A percentile compares a stretch with the other conserved stretches of the same genome.
phyloP scores from a whole-genome alignment of 2,329 filamentous ascomycete species.

The Talaromyces sp. region DNA sequence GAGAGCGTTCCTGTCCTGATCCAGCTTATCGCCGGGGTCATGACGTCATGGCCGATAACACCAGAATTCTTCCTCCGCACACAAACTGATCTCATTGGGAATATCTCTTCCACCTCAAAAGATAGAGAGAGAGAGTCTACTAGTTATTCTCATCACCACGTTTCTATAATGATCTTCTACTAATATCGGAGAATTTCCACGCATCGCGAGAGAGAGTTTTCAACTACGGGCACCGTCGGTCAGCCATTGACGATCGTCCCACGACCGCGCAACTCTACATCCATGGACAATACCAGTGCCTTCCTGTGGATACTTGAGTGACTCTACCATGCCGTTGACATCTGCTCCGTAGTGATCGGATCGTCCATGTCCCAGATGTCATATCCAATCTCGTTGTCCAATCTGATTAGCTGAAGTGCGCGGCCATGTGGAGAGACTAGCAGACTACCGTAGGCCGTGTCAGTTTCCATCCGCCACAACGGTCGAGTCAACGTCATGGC shows the following conservation, averaged over 20 bases:
- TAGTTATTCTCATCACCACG: not conserved
- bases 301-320: not conserved
- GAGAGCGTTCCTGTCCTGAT: not conserved
- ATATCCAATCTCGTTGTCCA: not conserved
- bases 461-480: not conserved
- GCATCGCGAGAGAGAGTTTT: not conserved
- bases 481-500: slow-evolving; percentile 10
- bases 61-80: too few species aligned
- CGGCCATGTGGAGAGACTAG: not conserved
- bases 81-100: not conserved
- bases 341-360: not conserved
- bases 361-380: not conserved
- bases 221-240: not conserved
- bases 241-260: not conserved
- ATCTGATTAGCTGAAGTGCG: not conserved
- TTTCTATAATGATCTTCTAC: not conserved
- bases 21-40: not conserved
- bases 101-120: not conserved
- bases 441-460: not conserved
- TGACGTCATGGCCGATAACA: slow-evolving; percentile 1
- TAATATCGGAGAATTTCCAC: not conserved
- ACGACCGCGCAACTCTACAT: not conserved
- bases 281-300: not conserved
- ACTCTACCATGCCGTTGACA: not conserved
- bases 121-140: not conserved